Conservation (phyloP, 768 basidiomycete species). For the Russula virescens region DNA sequence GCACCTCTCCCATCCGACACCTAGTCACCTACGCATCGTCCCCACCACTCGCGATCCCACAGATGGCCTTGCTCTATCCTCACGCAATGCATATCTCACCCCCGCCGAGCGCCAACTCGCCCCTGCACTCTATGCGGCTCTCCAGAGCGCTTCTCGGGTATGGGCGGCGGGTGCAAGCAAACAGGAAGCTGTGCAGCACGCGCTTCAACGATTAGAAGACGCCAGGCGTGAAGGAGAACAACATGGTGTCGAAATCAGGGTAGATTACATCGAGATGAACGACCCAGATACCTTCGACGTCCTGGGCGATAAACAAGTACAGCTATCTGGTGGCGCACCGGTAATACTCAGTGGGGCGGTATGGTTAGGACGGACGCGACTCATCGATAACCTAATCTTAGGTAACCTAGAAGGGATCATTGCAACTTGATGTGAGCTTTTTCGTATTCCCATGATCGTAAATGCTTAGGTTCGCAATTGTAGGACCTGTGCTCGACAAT, state of each 20-base stretch:
- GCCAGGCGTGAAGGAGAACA: constrained; percentile 27
- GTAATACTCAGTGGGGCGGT: constrained; percentile 83
- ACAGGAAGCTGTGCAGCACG: constrained; percentile 42
- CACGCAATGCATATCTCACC: constrained; percentile 81
- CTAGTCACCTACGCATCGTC: constrained; percentile 74
- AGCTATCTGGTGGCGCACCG: constrained; percentile 30
- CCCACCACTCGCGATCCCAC: constrained; percentile 69
- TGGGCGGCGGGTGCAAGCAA: constrained; percentile 54
- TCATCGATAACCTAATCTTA: constrained; percentile 90
- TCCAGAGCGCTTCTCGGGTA: constrained; percentile 48
- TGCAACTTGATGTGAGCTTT: neutral
- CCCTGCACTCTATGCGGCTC: constrained; percentile 58
- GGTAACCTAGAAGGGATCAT: constrained; percentile 43
- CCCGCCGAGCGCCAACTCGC: constrained; percentile 53
- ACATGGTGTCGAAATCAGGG: constrained; percentile 45
- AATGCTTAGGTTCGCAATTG: neutral
- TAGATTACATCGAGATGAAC: constrained; percentile 91
- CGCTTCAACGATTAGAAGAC: constrained; percentile 37
- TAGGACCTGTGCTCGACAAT: no score
- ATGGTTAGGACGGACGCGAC: constrained; percentile 77
- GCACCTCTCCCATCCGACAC: constrained; percentile 68
- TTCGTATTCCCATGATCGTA: neutral
- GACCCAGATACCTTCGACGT: constrained; percentile 69
- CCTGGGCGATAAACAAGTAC: constrained; percentile 35
- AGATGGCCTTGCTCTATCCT: constrained; percentile 79